Base-by-base conservation (phyloP, 192 early-diverging fungal species). In the Martensiomyces pterosporus region DNA sequence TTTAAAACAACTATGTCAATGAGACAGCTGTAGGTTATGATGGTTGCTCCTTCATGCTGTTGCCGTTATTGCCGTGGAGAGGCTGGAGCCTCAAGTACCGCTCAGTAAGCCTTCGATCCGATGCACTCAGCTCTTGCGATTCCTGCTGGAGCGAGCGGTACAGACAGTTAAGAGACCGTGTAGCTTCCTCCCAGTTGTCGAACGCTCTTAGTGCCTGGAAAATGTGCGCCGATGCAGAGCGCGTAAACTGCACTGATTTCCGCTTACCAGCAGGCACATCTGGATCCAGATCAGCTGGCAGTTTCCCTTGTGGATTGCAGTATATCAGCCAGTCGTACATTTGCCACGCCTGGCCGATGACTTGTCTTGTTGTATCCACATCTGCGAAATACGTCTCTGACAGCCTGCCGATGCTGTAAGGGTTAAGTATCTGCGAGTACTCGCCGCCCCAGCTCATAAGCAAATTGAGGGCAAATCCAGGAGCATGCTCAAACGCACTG, bases 361-460 rank as follows among this genome's bases (percentile, higher is more conserved):
- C 29, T 21, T 39, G n/a, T 38, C 46, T 55, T 12, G 45, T n/a
- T 0, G 53, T 42, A 1, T 43, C 37, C 13, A 18, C 14, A 24
- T 47, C n/a, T 37, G 48, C 39, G 52, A 72, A 64, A 27, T 57
- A 60, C 3, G 9, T 10, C 2, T 25, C 21, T 32, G 32, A 39
- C 39, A 72, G 18, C 5, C 37, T 17, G 12, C 19, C 19, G 0
- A 39, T 43, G 15, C 7, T 24, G 16, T 41, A 43, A 0, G 61
- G 52, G 16, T 39, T 48, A 24, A 72, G 27, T 4, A 72, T 47
- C 4, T 37, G 34, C 3, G 32, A 39, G 17, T 43, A 43, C n/a
- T 60, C 42, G 29, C 39, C 52, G 38, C 45, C 35, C 57, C 62
- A 73, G 62, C 62, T 49, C 58, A 73, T 34, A 14, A 73, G 39